Percentiles rank a stretch among this genome's conserved stretches.
Evolutionary conservation across 1,284 basidiomycete species (phyloP).

Genomic region (Rhodotorula sp.): DNA sequence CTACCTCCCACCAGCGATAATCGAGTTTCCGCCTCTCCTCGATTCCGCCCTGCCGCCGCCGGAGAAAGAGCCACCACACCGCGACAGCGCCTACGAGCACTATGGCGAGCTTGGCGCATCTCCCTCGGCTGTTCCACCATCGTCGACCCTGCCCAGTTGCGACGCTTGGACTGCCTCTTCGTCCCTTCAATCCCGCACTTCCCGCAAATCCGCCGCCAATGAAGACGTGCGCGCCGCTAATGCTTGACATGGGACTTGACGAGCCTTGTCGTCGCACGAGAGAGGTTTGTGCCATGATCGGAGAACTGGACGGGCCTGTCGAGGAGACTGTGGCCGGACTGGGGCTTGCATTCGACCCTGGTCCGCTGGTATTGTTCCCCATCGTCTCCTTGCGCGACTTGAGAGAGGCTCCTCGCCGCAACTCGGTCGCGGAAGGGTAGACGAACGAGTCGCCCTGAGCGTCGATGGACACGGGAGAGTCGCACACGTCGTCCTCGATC

Average conservation of each 20-base stretch:
- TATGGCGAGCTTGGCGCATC: neutral
- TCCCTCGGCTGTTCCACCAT: neutral
- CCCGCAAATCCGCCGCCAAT: constrained; percentile 2
- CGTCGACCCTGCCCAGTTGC: neutral
- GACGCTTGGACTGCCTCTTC: neutral
- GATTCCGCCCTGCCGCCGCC: neutral
- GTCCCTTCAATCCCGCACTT: neutral
- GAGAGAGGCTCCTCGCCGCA: no score
- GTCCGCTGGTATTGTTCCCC: no score
- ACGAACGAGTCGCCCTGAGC: no score
- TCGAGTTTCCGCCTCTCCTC: constrained; percentile 7
- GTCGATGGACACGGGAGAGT: no score
- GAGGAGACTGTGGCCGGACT: neutral
- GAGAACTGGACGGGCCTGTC: neutral
- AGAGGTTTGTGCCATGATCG: neutral
- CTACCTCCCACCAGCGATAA: constrained; percentile 35
- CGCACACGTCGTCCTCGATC: no score
- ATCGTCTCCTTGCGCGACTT: no score
- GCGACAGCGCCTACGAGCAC: neutral
- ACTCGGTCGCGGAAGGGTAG: no score
- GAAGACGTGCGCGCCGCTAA: neutral
- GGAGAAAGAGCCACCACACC: neutral
- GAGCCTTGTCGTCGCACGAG: neutral
- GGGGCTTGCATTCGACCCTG: no score
- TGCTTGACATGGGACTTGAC: neutral